Base-by-base conservation (phyloP, 2,329 filamentous ascomycete species). In the Bipolaris victoriae region DNA sequence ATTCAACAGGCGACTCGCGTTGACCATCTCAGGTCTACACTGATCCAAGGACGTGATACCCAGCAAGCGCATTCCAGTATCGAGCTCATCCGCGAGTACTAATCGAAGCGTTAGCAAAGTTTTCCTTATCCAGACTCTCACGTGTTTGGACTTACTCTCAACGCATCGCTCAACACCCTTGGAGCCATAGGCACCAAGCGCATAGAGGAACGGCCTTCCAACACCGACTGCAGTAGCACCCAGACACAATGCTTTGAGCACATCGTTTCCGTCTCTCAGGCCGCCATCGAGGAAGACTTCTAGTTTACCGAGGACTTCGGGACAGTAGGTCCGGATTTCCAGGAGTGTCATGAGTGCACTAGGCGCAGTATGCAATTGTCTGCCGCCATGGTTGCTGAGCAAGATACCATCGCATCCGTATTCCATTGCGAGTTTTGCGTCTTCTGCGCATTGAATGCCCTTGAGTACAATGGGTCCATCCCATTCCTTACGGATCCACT, bases 31-130 rank as follows among this genome's bases (percentile, higher is more conserved):
- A 0, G 86, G 85, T 61, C 87, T 83, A 5, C 86, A 80, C 67
- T 88, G 81, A 51, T 83, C 80, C 9, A 90, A 74, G 59, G 84
- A 81, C 1, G 85, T 88, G 33, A 89, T 80, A 1, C 88, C 88
- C 55, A 87, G 83, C 70, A 89, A 80, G 24, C 83, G 82, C 87
- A 90, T 90, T 1, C 86, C 86, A 1, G 84, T 88, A 63, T 87
- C 83, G 3, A 90, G 72, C 69, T 90, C 87, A 58, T 89, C 87
- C 26, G 74, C 70, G 40, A 81, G 66, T 24, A 81, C 77, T 76
- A 22, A 41, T 7, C 16, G 10, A 24, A 15, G 46, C 7, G n/a
- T 64, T 43, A 70, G 57, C 35, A 29, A n/a, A 16, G 2, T 10
- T 13, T 16, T 3, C 31, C 31, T 45, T 29, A n/a, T 24, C 40